phyloP scores from a whole-genome alignment of 2,329 filamentous ascomycete species.

The Xylaria polymorpha region DNA sequence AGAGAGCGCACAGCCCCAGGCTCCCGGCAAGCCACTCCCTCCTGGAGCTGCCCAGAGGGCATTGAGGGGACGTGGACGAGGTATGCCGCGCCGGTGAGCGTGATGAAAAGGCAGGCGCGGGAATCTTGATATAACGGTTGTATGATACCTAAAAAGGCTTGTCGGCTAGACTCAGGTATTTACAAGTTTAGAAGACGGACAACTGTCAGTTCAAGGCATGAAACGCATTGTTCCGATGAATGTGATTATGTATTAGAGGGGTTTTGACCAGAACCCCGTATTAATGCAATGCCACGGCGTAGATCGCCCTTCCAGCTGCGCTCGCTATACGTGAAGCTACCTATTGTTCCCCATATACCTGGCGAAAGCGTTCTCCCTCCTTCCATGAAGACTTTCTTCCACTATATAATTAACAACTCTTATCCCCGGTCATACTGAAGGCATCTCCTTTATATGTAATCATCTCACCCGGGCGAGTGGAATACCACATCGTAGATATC shows the following conservation, averaged over 20 bases:
- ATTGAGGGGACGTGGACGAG: conserved; percentile 82
- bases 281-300: background rate
- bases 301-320: background rate
- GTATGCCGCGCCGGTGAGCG: conserved; percentile 83
- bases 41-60: conserved; percentile 90
- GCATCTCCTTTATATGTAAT: background rate
- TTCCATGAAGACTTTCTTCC: background rate
- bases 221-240: conserved; percentile 6
- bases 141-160: conserved; percentile 41
- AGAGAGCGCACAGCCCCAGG: conserved; percentile 87
- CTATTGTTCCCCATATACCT: background rate
- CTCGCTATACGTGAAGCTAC: conserved; percentile 2
- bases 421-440: background rate
- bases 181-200: conserved; percentile 36
- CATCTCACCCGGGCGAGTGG: conserved; percentile 24
- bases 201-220: conserved; percentile 22
- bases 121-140: conserved; percentile 23
- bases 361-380: background rate
- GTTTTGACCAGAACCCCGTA: background rate
- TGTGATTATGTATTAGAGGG: conserved; percentile 16
- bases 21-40: conserved; percentile 78
- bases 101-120: background rate
- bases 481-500: conserved; percentile 48
- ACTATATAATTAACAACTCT: background rate
- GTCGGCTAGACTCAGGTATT: conserved; percentile 38